Percentiles rank a stretch among this genome's conserved stretches.
phyloP scores from a whole-genome alignment of 257 asterid species.

The Solanum chmielewskii region DNA sequence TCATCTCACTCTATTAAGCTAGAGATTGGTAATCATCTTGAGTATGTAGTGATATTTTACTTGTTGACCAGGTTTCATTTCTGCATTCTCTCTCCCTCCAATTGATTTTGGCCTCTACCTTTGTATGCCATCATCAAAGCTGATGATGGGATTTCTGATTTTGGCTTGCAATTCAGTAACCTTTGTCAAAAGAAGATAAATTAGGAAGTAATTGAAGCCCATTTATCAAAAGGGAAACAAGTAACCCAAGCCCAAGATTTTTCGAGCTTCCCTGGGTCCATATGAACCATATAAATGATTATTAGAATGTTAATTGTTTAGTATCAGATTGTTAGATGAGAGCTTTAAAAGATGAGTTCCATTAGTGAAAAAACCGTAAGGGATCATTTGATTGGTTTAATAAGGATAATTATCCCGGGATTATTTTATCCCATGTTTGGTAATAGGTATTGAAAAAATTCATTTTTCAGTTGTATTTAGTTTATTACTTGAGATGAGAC shows the following conservation, averaged over 20 bases:
- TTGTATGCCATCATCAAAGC: not conserved
- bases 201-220: not conserved
- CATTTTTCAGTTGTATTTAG: not conserved
- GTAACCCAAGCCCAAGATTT: not conserved
- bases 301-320: not conserved
- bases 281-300: not conserved
- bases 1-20: not conserved
- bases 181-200: not conserved
- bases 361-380: not conserved
- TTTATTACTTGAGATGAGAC: not conserved
- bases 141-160: not conserved
- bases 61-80: not conserved
- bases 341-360: not conserved
- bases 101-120: not conserved
- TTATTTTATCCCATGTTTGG: not conserved
- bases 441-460: slow-evolving; percentile 14
- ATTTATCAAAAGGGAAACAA: not conserved
- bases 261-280: not conserved
- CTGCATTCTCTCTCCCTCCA: not conserved
- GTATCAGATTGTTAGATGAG: not conserved
- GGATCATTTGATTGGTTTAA: not conserved
- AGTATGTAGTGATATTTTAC: not conserved
- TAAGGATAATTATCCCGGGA: not conserved
- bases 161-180: not conserved
- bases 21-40: not conserved